Percentiles rank a stretch among this genome's conserved stretches.
Conservation (phyloP, 1,284 basidiomycete species). For the Vanrija sp. region DNA sequence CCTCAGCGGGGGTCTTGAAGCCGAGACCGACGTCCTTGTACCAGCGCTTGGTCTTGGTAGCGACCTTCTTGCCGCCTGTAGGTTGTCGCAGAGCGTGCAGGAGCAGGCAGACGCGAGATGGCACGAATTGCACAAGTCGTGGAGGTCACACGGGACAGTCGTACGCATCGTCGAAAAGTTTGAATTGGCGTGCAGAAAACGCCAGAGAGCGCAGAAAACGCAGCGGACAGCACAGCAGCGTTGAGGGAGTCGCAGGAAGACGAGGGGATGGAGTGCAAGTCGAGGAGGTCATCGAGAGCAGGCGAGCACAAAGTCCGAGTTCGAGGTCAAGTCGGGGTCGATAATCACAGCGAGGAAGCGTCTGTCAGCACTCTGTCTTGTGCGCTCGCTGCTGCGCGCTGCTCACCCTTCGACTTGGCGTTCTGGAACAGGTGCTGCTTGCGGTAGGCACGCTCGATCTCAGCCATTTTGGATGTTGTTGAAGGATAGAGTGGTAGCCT, state of each 20-base stretch:
- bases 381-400: neutral
- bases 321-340: neutral
- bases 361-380: neutral
- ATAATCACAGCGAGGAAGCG: neutral
- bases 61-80: slow-evolving; percentile 78
- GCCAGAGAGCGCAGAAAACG: neutral
- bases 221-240: neutral
- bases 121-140: neutral
- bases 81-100: slow-evolving; percentile 3
- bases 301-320: no score
- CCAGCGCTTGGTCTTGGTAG: slow-evolving; percentile 96
- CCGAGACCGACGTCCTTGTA: slow-evolving; percentile 98
- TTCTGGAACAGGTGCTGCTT: slow-evolving; percentile 99
- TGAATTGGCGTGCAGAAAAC: neutral
- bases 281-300: neutral
- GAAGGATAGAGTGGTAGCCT: slow-evolving; percentile 5
- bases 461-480: slow-evolving; percentile 42
- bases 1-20: slow-evolving; percentile 92
- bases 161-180: slow-evolving; percentile 2
- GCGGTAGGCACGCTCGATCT: slow-evolving; percentile 87
- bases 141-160: neutral
- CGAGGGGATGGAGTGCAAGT: neutral
- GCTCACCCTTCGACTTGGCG: slow-evolving; percentile 86
- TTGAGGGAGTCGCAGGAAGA: neutral
- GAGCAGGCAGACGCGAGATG: neutral